Evolutionary conservation across 257 asterid species (phyloP).

Genomic region (Solanum neorickii): DNA sequence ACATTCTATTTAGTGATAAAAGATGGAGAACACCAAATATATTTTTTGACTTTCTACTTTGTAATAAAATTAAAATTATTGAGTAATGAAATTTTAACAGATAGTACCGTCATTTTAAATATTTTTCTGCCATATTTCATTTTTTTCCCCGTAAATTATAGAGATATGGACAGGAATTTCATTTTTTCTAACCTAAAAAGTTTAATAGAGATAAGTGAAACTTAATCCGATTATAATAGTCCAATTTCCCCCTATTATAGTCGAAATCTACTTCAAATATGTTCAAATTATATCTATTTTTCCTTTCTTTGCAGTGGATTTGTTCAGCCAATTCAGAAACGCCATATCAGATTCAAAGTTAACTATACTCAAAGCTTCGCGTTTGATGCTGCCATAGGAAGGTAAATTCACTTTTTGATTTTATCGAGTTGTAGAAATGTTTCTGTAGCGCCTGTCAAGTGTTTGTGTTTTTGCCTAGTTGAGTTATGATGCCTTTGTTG

Average conservation of each 20-base stretch:
- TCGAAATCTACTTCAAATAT: not conserved
- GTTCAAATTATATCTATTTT: not conserved
- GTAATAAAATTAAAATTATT: no score
- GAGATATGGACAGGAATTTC: not conserved
- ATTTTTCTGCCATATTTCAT: not conserved
- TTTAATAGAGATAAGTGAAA: not conserved
- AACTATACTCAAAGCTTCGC: not conserved
- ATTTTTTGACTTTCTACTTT: no score
- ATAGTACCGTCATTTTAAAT: no score
- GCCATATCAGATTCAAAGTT: not conserved
- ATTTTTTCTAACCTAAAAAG: not conserved
- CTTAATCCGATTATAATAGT: not conserved
- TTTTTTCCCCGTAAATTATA: no score
- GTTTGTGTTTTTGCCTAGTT: not conserved
- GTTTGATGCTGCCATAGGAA: not conserved
- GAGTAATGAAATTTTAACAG: not conserved
- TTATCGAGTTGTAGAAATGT: not conserved
- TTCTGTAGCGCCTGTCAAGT: not conserved
- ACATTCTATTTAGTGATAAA: no score
- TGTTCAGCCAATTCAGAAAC: not conserved
- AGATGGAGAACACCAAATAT: no score
- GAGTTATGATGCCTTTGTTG: not conserved
- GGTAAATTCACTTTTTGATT: not conserved
- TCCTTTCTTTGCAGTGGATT: not conserved
- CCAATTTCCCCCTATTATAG: no score